Conservation (phyloP, 2,329 filamentous ascomycete species). For the Triangularia verruculosa region DNA sequence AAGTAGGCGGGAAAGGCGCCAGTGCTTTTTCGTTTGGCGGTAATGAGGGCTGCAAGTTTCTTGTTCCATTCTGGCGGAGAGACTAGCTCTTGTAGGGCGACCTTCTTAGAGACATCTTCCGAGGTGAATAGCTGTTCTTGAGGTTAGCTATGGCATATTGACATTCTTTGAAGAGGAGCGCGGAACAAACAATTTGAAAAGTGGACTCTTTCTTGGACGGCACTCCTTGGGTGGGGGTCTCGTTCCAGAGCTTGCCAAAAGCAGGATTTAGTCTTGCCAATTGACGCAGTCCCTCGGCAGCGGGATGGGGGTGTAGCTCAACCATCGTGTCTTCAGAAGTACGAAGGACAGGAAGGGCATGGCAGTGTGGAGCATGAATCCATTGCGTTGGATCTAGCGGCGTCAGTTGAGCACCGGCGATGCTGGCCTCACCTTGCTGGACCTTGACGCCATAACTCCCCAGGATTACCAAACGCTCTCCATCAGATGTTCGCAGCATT, state of each 20-base stretch:
- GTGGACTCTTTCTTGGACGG: slow-evolving; percentile 32
- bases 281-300: slow-evolving; percentile 46
- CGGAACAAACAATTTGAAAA: slow-evolving; percentile 49
- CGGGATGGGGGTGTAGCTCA: slow-evolving; percentile 55
- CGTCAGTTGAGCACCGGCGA: slow-evolving; percentile 63
- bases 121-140: slow-evolving; percentile 50
- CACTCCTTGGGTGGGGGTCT: slow-evolving; percentile 31
- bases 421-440: slow-evolving; percentile 56
- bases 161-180: background rate
- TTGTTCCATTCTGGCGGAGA: slow-evolving; percentile 61
- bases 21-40: slow-evolving; percentile 33
- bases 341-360: slow-evolving; percentile 66
- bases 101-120: slow-evolving; percentile 49
- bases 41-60: slow-evolving; percentile 48
- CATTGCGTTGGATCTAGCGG: slow-evolving; percentile 47
- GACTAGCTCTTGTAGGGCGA: slow-evolving; percentile 51
- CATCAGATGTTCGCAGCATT: slow-evolving; percentile 45
- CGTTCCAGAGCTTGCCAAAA: slow-evolving; percentile 66
- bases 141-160: slow-evolving; percentile 28
- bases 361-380: slow-evolving; percentile 65
- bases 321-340: slow-evolving; percentile 49
- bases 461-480: slow-evolving; percentile 60
- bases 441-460: slow-evolving; percentile 68
- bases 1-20: slow-evolving; percentile 45
- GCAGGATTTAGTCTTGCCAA: slow-evolving; percentile 62